Conservation (phyloP, 805 yeast genomes). For the Metschnikowia dekortorum region DNA sequence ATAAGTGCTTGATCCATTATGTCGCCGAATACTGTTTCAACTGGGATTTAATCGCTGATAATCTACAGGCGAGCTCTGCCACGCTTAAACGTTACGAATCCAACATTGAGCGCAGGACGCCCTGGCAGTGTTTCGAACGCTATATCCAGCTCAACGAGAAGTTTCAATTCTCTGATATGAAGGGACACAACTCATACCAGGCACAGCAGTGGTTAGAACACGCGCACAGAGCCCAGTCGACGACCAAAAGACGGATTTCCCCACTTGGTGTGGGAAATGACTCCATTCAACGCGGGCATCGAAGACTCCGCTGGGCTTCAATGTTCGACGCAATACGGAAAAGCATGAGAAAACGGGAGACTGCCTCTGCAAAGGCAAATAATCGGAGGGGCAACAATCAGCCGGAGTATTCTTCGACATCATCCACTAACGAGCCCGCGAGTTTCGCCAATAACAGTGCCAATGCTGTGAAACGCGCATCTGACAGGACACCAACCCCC, state of each 20-base stretch:
- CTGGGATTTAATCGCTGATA: slow-evolving; percentile 89
- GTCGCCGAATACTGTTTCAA: slow-evolving; percentile 86
- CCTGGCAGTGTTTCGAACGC: slow-evolving; percentile 98
- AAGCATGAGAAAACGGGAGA: slow-evolving; percentile 84
- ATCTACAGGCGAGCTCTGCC: slow-evolving; percentile 62
- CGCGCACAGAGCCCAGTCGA: slow-evolving; percentile 82
- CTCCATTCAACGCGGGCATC: slow-evolving; percentile 89
- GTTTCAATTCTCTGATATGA: slow-evolving; percentile 81
- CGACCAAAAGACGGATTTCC: slow-evolving; percentile 81
- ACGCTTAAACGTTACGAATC: slow-evolving; percentile 63
- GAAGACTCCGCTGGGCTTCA: slow-evolving; percentile 89
- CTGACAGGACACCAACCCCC: slow-evolving; percentile 61
- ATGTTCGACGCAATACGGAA: slow-evolving; percentile 95
- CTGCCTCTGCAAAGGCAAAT: slow-evolving; percentile 37
- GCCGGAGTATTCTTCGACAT: slow-evolving; percentile 7
- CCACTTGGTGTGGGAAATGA: slow-evolving; percentile 94
- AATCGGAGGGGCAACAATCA: slow-evolving; percentile 17
- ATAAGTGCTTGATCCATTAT: slow-evolving; percentile 68
- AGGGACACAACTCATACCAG: slow-evolving; percentile 75
- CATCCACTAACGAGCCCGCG: slow-evolving; percentile 5
- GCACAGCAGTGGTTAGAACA: slow-evolving; percentile 93
- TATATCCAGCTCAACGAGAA: slow-evolving; percentile 89
- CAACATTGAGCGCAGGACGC: slow-evolving; percentile 90
- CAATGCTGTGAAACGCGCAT: slow-evolving; percentile 25
- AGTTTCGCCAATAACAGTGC: slow-evolving; percentile 2